phyloP scores from a whole-genome alignment of 805 yeast species.

The Priceomyces medius region DNA sequence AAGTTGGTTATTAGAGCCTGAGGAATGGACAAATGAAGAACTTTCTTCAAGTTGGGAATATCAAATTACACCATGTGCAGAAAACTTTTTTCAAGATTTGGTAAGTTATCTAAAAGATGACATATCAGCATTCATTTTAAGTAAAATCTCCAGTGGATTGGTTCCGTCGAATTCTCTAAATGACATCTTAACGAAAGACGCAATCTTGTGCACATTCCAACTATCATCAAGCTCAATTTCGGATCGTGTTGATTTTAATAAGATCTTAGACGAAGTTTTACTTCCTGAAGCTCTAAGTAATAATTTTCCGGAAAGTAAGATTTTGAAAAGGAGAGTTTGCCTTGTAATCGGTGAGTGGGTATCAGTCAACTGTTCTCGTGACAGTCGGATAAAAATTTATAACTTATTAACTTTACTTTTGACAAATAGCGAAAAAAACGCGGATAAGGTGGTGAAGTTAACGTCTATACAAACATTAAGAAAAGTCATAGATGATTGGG shows the following conservation, averaged over 20 bases:
- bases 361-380: constrained; percentile 58
- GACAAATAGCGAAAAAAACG: constrained; percentile 39
- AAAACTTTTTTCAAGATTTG: constrained; percentile 75
- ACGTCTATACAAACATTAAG: constrained; percentile 71
- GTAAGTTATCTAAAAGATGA: constrained; percentile 60
- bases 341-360: constrained; percentile 81
- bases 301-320: constrained; percentile 48
- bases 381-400: constrained; percentile 58
- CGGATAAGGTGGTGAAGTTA: constrained; percentile 79
- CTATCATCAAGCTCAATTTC: constrained; percentile 66
- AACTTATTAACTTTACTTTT: constrained; percentile 54
- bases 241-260: constrained; percentile 67
- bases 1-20: constrained; percentile 83
- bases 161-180: constrained; percentile 29
- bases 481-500: constrained; percentile 80
- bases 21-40: constrained; percentile 89
- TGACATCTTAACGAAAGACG: constrained; percentile 69
- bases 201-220: constrained; percentile 81
- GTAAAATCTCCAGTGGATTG: constrained; percentile 52
- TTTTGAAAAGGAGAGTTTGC: constrained; percentile 76
- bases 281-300: constrained; percentile 62
- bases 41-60: constrained; percentile 74
- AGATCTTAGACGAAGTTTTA: constrained; percentile 55
- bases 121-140: constrained; percentile 54
- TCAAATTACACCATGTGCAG: constrained; percentile 84